Evolutionary conservation across 768 basidiomycete species (phyloP), one percentile per base, ranked within the genome.

Genomic region (Lactarius vividus): DNA sequence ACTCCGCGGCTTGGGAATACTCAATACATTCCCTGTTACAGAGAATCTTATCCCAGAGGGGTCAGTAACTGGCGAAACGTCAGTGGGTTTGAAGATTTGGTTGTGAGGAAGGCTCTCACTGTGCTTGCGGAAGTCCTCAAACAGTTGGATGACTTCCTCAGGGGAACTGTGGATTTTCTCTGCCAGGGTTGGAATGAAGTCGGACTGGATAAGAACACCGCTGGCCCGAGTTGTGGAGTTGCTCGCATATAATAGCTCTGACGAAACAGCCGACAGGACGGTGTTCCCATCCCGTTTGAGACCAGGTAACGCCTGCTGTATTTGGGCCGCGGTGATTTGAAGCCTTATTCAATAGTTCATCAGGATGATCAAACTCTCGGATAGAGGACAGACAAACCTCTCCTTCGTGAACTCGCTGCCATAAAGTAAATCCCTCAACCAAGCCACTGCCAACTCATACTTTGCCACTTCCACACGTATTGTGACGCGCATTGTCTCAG

Each of bases 271-370:
- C 11, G 82, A 81, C 55, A 94, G 80, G 13, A 98, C 91, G 33
- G 84, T 88, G 72, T 79, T 85, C 15, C 95, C 96, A 73, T 93
- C 89, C 44, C 97, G 85, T 80, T 98, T 98, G 71, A 92, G 79
- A 73, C 94, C 89, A 2, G 97, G 96, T 37, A 99, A 81, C 23
- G 87, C 88, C 74, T 98, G 96, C 53, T 91, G 87, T 28, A 93
- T 85, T 76, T 97, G 98, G 18, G 94, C 93, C 55, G 92, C 81
- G 31, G 86, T 87, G 58, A 98, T 86, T 71, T 88, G 86, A 39
- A 99, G 78, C 58, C 96, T 96, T 69, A 23, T 16, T 44, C 23
- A 57, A n/a, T 16, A 20, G 26, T 39, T 54, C 26, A 61, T 66
- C 33, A 54, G 20, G 33, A 13, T 9, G 13, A n/a, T 26, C n/a